Conservation (phyloP, 495 filamentous ascomycete species). For the Daldinia grandis region DNA sequence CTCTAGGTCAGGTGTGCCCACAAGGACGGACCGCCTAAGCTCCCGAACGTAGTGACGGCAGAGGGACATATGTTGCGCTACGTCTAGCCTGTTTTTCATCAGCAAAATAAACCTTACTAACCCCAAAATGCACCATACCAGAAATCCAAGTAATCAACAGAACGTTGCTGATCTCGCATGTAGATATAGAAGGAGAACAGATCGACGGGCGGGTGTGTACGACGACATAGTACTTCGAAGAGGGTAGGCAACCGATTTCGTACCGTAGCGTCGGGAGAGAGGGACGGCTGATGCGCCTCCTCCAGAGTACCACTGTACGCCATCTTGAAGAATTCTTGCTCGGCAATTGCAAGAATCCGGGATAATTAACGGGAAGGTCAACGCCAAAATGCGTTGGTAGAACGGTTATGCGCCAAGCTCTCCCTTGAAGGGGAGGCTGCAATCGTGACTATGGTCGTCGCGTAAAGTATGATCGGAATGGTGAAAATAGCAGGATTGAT, state of each 20-base stretch:
- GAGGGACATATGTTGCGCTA: conserved; percentile 97
- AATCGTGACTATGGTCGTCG: conserved; percentile 28
- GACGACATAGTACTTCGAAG: conserved; percentile 91
- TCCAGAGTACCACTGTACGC: conserved; percentile 39
- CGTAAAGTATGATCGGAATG: neutral
- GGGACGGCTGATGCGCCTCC: conserved; percentile 48
- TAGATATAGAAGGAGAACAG: conserved; percentile 99
- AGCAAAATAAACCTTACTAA: conserved; percentile 13
- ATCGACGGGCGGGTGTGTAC: conserved; percentile 91
- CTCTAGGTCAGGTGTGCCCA: conserved; percentile 91
- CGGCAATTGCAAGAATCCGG: conserved; percentile 2
- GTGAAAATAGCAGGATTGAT: neutral
- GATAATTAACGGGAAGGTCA: conserved; percentile 2
- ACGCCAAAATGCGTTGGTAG: neutral
- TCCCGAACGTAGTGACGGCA: conserved; percentile 98
- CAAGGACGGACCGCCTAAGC: conserved; percentile 88
- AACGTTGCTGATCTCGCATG: conserved; percentile 98
- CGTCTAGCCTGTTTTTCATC: conserved; percentile 81
- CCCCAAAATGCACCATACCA: conserved; percentile 67
- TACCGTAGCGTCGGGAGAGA: conserved; percentile 55
- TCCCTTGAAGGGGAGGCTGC: conserved; percentile 19
- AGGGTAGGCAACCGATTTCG: conserved; percentile 91
- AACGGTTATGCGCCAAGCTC: conserved; percentile 10
- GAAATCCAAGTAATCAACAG: conserved; percentile 97
- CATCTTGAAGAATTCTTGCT: conserved; percentile 45